Percentiles rank a stretch among this genome's conserved stretches.
phyloP scores from a whole-genome alignment of 352 stramenopile species.

The Phytophthora macrochlamydospora region DNA sequence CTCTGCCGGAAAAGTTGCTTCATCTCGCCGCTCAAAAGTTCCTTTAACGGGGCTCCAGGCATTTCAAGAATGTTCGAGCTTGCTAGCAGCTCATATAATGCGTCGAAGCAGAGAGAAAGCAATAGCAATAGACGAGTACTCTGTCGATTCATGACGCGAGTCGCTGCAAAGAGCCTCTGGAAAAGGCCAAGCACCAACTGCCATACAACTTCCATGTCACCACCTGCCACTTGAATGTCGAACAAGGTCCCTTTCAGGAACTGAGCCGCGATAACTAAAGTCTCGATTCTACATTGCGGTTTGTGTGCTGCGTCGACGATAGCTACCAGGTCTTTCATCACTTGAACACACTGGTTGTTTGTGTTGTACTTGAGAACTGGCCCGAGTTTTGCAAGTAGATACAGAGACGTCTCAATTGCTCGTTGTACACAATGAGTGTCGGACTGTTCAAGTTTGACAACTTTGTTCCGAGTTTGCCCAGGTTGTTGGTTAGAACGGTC shows the following conservation, averaged over 20 bases:
- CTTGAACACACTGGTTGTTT: constrained; percentile 60
- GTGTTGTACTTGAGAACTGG: constrained; percentile 54
- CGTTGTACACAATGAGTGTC: constrained; percentile 19
- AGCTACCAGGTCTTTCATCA: constrained; percentile 50
- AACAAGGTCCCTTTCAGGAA: constrained; percentile 47
- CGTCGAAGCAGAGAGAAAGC: constrained; percentile 42
- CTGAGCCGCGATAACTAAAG: constrained; percentile 29
- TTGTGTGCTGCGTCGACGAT: constrained; percentile 22
- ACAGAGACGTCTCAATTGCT: constrained; percentile 35
- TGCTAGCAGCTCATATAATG: constrained; percentile 50
- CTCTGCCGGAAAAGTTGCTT: constrained; percentile 27
- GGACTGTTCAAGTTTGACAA: constrained; percentile 18
- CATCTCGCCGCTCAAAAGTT: constrained; percentile 24
- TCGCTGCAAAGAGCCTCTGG: constrained; percentile 41
- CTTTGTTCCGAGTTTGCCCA: constrained; percentile 10
- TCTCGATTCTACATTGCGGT: constrained; percentile 7
- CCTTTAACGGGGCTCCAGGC: background rate
- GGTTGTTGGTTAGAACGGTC: background rate
- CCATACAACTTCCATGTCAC: constrained; percentile 50
- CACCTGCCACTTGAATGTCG: constrained; percentile 50
- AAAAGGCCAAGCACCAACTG: constrained; percentile 44
- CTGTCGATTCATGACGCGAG: constrained; percentile 23
- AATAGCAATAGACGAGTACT: constrained; percentile 17
- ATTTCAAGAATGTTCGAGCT: constrained; percentile 50
- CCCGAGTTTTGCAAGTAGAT: constrained; percentile 47